Base-by-base conservation (phyloP, 202 grass and related monocot genomes). In the Miscanthus sacchariflorus region DNA sequence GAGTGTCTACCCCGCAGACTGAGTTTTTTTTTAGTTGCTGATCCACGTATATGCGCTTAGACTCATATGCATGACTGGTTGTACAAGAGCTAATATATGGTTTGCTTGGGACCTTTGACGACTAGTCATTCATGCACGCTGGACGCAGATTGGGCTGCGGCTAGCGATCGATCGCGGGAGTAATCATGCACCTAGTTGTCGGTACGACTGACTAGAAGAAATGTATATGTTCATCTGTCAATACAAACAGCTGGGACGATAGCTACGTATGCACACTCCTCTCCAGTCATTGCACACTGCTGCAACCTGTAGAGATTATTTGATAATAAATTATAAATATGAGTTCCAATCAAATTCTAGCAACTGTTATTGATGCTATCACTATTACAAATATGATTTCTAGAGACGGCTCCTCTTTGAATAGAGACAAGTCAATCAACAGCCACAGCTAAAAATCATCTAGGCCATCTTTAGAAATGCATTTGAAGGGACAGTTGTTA, bases 141-240 rank as follows among this genome's bases (percentile, higher is more conserved):
- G 63, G 52, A 81, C 19, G 48, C 72, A 56, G 21, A 68, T 77
- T 52, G 50, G 49, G 67, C 8, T 33, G 65, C 27, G 68, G 75
- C 40, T 65, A 28, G 73, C 25, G 50, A 86, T 33, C 27, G 40
- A 79, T 40, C 65, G 49, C 65, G 64, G 21, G 14, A 48, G 9
- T 63, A 38, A 63, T 59, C 36, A 30, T 7, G 46, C 61, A 70
- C 78, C 33, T 78, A 13, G 39, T 54, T 78, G 56, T 84, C 82
- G 68, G 74, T 54, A 85, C 76, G 76, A 71, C 12, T 44, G 72
- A 72, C 17, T 44, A 18, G 72, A 89, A 54, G 72, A 87, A 86
- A 82, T 83, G 69, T 83, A 77, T 77, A 78, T 68, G 58, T 28
- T 64, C 68, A 15, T 79, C 89, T 77, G 74, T 72, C 79, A 33